Conservation (phyloP, 441 rosid genomes). For the Raphanus hybrid region DNA sequence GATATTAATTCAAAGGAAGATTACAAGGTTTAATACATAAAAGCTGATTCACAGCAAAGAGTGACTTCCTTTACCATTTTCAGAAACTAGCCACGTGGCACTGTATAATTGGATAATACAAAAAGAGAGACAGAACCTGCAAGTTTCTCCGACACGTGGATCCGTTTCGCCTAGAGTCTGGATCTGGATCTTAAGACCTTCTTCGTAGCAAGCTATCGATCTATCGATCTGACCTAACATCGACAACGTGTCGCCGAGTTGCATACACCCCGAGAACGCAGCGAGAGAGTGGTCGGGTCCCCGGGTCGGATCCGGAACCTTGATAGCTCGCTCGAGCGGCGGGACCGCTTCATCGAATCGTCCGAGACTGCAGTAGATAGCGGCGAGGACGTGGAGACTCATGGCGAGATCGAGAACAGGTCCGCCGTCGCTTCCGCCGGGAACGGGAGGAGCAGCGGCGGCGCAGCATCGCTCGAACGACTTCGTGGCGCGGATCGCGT, state of each 20-base stretch:
- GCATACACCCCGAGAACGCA: conserved; percentile 93
- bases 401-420: conserved; percentile 88
- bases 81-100: neutral
- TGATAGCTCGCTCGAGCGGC: conserved; percentile 77
- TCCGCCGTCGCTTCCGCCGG: conserved; percentile 55
- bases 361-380: conserved; percentile 91
- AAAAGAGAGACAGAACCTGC: conserved; percentile 61
- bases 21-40: no score
- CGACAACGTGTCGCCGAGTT: conserved; percentile 92
- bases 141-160: conserved; percentile 98
- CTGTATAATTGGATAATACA: neutral
- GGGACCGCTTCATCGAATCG: conserved; percentile 92
- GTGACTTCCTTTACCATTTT: no score
- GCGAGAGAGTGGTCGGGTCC: conserved; percentile 95
- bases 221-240: conserved; percentile 96
- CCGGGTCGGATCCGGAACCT: conserved; percentile 66
- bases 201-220: conserved; percentile 82
- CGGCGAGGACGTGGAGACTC: conserved; percentile 95
- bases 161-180: conserved; percentile 95
- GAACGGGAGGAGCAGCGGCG: conserved; percentile 45
- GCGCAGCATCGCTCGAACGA: conserved; percentile 87
- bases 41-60: no score
- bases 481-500: conserved; percentile 83
- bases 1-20: no score
- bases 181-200: conserved; percentile 95